Percentiles rank a stretch among this genome's conserved stretches.
Evolutionary conservation across 257 asterid species (phyloP).

Genomic region (Apocynum venetum): DNA sequence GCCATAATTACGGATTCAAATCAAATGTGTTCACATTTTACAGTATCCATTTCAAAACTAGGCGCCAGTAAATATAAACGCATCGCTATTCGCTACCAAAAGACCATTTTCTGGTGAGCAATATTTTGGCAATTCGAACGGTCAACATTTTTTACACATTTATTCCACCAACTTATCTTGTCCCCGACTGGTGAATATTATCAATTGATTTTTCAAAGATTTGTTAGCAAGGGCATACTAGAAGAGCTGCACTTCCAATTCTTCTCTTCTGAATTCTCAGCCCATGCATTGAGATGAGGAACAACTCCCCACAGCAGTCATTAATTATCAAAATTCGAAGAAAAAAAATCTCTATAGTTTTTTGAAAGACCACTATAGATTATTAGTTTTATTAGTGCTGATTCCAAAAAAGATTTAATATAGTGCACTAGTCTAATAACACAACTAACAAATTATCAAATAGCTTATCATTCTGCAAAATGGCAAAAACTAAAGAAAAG

Average conservation of each 20-base stretch:
- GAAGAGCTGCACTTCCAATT: not conserved
- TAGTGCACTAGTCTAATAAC: too few relatives aligned
- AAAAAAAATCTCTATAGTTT: too few relatives aligned
- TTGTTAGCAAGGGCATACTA: not conserved
- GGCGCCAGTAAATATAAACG: not conserved
- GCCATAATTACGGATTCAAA: not conserved
- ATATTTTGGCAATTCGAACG: not conserved
- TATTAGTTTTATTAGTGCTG: too few relatives aligned
- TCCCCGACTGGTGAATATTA: not conserved
- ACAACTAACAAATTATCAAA: not conserved
- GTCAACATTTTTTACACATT: not conserved
- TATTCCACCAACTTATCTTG: not conserved
- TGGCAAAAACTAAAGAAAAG: not conserved
- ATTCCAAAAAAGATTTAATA: too few relatives aligned
- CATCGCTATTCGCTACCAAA: not conserved
- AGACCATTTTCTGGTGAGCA: not conserved
- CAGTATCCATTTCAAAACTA: not conserved
- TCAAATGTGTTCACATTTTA: not conserved
- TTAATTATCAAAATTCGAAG: too few relatives aligned
- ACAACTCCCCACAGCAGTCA: too few relatives aligned
- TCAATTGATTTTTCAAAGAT: not conserved
- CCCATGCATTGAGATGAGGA: not conserved
- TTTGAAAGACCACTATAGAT: too few relatives aligned
- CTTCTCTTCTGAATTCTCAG: not conserved
- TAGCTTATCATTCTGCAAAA: not conserved